Base-by-base conservation (phyloP, 768 basidiomycete species). In the Leucosporidium scottii region DNA sequence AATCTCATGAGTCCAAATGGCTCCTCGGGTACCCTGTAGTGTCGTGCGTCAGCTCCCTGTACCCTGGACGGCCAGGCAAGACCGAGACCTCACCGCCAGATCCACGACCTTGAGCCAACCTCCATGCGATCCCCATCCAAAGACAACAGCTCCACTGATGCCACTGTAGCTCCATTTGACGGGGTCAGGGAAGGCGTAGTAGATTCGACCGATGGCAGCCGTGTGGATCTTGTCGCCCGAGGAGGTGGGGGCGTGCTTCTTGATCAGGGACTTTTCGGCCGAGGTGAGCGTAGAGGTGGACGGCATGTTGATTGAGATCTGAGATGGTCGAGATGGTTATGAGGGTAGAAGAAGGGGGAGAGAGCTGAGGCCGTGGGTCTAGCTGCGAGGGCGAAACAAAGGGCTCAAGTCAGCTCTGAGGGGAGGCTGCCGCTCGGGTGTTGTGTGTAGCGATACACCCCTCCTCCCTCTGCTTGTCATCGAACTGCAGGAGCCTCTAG, bases 1-100 rank as follows among this genome's bases (percentile, higher is more conserved):
- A 7, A 97, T 79, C 77, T 94, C 92, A 72, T 96, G 90, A 66
- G 91, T 86, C 94, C 94, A 99, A 53, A 92, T 85, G 27, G 93
- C 84, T 7, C 91, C 92, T 62, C 91, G 80, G 5, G 90, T 90
- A 25, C 91, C 90, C 71, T 82, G 79, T 23, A 34, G 13, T 28
- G 21, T 56, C 18, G n/a, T 30, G 5, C n/a, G 9, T 59, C 39
- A 44, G 17, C 25, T 27, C 60, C n/a, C n/a, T n/a, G n/a, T n/a
- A n/a, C n/a, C n/a, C n/a, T n/a, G n/a, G n/a, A n/a, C n/a, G n/a
- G n/a, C n/a, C n/a, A n/a, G n/a, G n/a, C n/a, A n/a, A n/a, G n/a
- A n/a, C 25, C 17, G 9, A 34, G 34, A 4, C 69, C 79, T 69
- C 72, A 81, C 78, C 30, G 75, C 75, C 23, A 96, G 75, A 78